Base-by-base conservation (phyloP, 202 grass and related monocot genomes). In the Schoenoplectus tabernaemontani region DNA sequence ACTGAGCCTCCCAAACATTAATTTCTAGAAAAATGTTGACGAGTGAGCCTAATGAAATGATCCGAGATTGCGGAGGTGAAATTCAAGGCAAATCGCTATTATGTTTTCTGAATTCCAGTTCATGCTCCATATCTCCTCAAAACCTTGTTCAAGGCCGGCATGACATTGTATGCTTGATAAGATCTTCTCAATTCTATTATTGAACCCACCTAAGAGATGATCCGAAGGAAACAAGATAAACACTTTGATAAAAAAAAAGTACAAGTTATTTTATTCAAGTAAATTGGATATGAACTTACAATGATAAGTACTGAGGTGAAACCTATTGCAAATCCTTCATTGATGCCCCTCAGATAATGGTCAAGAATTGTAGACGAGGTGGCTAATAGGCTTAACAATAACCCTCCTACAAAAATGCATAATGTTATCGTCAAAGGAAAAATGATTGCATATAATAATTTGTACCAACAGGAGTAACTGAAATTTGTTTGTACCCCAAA, bases 81-180 rank as follows among this genome's bases (percentile, higher is more conserved):
- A 48, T 50, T 73, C 7, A 17, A 50, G 26, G 24, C 5, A 9
- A 1, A 53, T 16, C 5, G 15, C 6, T 53, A 53, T 19, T 34
- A 33, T 32, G 43, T 33, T 32, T 33, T 10, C 44, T 32, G 13
- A 28, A 33, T 53, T 33, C 44, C 44, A 74, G 33, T 74, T 74
- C 69, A 95, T 61, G 87, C 91, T 57, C 95, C 91, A 83, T 95
- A 98, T 98, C 91, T 92, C 89, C 82, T 95, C 86, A 98, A 84
- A 88, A 95, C 91, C 86, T 98, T 98, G 81, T 88, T 98, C 61
- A 98, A 81, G 83, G 91, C 89, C 76, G 91, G 95, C 95, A 98
- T 98, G 53, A 98, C 95, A 89, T 98, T 95, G 61, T 98, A 98
- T 60, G 95, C 95, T 82, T 98, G 91, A 86, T 98, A 95, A 5